Conservation (phyloP, 2,329 filamentous ascomycete genomes). For the Aspergillus pseudotamarii region DNA sequence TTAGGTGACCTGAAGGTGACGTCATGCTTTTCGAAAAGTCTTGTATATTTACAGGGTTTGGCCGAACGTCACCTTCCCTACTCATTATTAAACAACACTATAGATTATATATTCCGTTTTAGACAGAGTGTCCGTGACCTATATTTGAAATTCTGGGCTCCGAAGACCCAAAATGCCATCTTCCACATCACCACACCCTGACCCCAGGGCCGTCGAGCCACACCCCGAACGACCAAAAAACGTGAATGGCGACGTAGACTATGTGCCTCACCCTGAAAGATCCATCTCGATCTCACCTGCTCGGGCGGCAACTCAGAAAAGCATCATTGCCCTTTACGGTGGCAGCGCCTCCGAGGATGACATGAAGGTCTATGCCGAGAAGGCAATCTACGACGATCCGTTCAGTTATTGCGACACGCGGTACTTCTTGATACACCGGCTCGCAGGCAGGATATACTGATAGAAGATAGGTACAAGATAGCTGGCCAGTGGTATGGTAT, state of each 20-base stretch:
- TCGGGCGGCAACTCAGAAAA: conserved; percentile 7
- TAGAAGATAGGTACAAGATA: conserved; percentile 7
- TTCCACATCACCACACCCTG: conserved; percentile 10
- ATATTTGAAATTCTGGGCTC: too few species aligned
- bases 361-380: conserved; percentile 15
- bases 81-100: too few species aligned
- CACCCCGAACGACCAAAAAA: not conserved
- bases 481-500: conserved; percentile 19
- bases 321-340: conserved; percentile 11
- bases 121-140: too few species aligned
- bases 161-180: conserved; percentile 7
- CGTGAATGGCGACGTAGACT: conserved; percentile 1
- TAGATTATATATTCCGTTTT: too few species aligned
- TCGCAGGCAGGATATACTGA: not conserved
- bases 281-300: conserved; percentile 11
- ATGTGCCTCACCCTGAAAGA: conserved; percentile 7
- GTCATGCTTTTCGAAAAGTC: too few species aligned
- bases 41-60: too few species aligned
- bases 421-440: not conserved
- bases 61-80: too few species aligned
- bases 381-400: conserved; percentile 17
- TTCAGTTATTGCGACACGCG: conserved; percentile 20
- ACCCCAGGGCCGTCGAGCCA: conserved; percentile 1
- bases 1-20: too few species aligned
- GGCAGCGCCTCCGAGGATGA: conserved; percentile 13